Evolutionary conservation across 108 stramenopile species (phyloP).

Genomic region (Thalassiosira profunda): DNA sequence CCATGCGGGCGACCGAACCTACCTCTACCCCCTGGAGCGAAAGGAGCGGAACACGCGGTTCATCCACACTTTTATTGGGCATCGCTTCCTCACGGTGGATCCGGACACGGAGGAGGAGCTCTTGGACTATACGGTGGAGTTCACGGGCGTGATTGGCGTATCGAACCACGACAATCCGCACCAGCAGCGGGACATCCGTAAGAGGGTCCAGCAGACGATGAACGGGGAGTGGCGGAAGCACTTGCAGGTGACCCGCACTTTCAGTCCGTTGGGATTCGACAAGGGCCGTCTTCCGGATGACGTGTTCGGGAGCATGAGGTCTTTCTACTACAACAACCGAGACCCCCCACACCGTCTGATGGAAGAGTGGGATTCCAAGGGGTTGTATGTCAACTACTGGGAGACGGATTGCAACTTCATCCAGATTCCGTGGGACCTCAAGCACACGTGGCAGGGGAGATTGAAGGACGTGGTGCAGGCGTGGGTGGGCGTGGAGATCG

Average conservation of each 20-base stretch:
- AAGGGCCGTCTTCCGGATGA: slow-evolving; percentile 74
- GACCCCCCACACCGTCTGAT: slow-evolving; percentile 46
- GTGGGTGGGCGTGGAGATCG: slow-evolving; percentile 88
- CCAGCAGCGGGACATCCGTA: slow-evolving; percentile 46
- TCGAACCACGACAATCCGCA: slow-evolving; percentile 50
- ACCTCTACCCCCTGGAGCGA: slow-evolving; percentile 39
- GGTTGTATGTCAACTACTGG: slow-evolving; percentile 94
- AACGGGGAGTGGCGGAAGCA: slow-evolving; percentile 61
- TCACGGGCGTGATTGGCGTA: slow-evolving; percentile 47
- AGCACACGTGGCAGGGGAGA: slow-evolving; percentile 69
- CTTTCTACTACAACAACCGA: slow-evolving; percentile 88
- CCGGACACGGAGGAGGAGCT: slow-evolving; percentile 34
- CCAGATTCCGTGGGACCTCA: slow-evolving; percentile 75
- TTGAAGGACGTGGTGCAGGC: slow-evolving; percentile 73
- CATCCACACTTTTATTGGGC: slow-evolving; percentile 58
- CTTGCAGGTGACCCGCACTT: slow-evolving; percentile 58
- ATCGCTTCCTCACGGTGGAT: slow-evolving; percentile 56
- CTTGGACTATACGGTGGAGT: slow-evolving; percentile 53
- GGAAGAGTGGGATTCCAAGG: slow-evolving; percentile 85
- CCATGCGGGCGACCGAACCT: slow-evolving; percentile 1
- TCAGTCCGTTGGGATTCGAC: slow-evolving; percentile 64
- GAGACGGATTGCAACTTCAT: slow-evolving; percentile 76
- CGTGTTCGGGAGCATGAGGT: slow-evolving; percentile 77
- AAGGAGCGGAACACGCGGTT: slow-evolving; percentile 62
- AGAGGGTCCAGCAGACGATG: slow-evolving; percentile 48